Conservation (phyloP, 2,329 filamentous ascomycete genomes). For the Emmonsiellopsis sp. region DNA sequence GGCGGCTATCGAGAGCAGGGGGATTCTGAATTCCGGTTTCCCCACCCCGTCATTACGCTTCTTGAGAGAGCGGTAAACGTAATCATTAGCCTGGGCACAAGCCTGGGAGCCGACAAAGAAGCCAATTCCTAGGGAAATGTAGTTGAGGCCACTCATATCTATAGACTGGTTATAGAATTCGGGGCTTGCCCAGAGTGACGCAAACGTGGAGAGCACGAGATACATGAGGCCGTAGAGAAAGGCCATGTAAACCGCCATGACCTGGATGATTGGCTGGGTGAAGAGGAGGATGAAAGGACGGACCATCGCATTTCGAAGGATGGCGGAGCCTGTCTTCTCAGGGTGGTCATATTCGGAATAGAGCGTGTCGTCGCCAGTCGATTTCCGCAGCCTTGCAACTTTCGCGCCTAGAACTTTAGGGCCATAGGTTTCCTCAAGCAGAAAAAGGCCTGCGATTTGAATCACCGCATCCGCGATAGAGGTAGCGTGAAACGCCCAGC, state of each 20-base stretch:
- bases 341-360: slow-evolving; percentile 17
- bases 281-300: slow-evolving; percentile 48
- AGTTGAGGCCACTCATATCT: slow-evolving; percentile 53
- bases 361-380: slow-evolving; percentile 20
- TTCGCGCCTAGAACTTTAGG: slow-evolving; percentile 54
- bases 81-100: slow-evolving; percentile 22
- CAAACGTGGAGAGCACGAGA: slow-evolving; percentile 52
- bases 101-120: slow-evolving; percentile 49
- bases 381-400: slow-evolving; percentile 37
- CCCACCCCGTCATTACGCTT: background rate
- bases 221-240: slow-evolving; percentile 57
- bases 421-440: slow-evolving; percentile 57
- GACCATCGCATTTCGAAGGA: slow-evolving; percentile 35
- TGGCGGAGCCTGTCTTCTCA: slow-evolving; percentile 22
- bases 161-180: slow-evolving; percentile 46
- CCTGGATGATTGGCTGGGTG: slow-evolving; percentile 53
- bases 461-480: slow-evolving; percentile 54
- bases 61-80: background rate
- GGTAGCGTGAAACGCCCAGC: slow-evolving; percentile 63
- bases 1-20: slow-evolving; percentile 48
- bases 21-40: slow-evolving; percentile 32
- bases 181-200: slow-evolving; percentile 43
- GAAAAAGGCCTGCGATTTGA: slow-evolving; percentile 52
- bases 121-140: slow-evolving; percentile 54
- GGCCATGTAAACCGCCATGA: slow-evolving; percentile 46